Evolutionary conservation across 129 eudicot genomes (phyloP).

Genomic region (Arctium minus): DNA sequence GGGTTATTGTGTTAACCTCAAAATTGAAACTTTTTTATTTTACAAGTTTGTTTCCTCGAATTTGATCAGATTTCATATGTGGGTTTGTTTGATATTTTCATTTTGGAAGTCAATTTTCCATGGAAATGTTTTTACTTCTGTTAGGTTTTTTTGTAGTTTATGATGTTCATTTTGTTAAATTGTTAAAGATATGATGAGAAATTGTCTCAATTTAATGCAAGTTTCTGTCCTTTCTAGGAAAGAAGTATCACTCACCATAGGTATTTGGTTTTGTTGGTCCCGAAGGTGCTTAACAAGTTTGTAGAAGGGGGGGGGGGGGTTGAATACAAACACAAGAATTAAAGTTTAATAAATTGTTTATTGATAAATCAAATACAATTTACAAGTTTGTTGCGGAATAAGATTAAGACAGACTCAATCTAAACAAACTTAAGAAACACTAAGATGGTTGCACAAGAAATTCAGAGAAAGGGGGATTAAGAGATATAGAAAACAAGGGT

Average conservation of each 20-base stretch:
- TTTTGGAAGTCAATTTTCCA: neutral
- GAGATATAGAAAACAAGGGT: no score
- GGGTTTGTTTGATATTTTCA: neutral
- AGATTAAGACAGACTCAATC: no score
- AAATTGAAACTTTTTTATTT: conserved; percentile 8
- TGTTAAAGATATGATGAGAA: neutral
- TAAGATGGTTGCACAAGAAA: no score
- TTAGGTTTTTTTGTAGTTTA: neutral
- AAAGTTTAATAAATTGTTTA: no score
- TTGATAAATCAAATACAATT: no score
- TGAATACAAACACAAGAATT: no score
- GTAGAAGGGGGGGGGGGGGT: no score
- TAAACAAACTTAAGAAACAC: no score
- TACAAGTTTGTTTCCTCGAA: neutral
- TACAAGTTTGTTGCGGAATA: no score
- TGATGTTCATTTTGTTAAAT: neutral
- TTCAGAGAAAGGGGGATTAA: no score
- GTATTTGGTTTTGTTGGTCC: neutral
- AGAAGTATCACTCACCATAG: neutral
- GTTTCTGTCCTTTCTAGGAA: neutral
- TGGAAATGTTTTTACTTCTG: neutral
- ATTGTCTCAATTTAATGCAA: conserved; percentile 17
- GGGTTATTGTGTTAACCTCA: conserved; percentile 13
- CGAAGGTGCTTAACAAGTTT: no score
- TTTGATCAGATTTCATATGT: neutral